Base-by-base conservation (phyloP, 768 basidiomycete species). In the Suillus subalutaceus region DNA sequence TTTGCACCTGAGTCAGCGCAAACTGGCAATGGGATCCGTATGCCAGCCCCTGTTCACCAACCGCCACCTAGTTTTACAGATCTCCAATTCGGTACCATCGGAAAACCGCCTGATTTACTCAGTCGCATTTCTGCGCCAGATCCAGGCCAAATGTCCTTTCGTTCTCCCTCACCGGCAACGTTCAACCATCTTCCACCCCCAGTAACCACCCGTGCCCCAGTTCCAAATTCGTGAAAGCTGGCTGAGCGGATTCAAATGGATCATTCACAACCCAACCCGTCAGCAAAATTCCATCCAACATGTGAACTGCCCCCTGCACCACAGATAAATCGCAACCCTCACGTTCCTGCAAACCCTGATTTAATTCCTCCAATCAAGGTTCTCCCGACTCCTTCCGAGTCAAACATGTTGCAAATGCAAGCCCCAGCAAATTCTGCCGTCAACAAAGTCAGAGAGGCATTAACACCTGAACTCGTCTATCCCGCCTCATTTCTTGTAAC, bases 51-150 rank as follows among this genome's bases (percentile, higher is more conserved):
- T 68, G 63, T 73, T 15, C 65, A 63, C 15, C 26, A 41, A 4
- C 52, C 44, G 0, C 60, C 70, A 23, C 70, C 40, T 30, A 68
- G 68, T 52, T 81, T 86, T 64, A 68, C 79, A n/a, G 72, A 77
- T 63, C 80, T 88, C 71, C 78, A 77, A 35, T 90, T 89, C 72
- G 73, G 68, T 13, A 81, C 74, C 5, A 90, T 90, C 48, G 88
- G 88, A 37, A 82, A 85, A 70, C 74, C 78, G 66, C 87, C 88
- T 0, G 75, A 78, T 16, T 76, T 90, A 23, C 78, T 89, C 35
- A 81, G 79, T 67, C 85, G 88, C 30, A 77, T 89, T 43, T 80
- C 83, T 40, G 72, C 73, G 46, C 71, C 77, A 3, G 72, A 77
- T 52, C 71, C 77, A 30, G 74, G 74, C 52, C 56, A 68, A 6